Conservation (phyloP, 495 filamentous ascomycete genomes). For the Xylaria intraflava region DNA sequence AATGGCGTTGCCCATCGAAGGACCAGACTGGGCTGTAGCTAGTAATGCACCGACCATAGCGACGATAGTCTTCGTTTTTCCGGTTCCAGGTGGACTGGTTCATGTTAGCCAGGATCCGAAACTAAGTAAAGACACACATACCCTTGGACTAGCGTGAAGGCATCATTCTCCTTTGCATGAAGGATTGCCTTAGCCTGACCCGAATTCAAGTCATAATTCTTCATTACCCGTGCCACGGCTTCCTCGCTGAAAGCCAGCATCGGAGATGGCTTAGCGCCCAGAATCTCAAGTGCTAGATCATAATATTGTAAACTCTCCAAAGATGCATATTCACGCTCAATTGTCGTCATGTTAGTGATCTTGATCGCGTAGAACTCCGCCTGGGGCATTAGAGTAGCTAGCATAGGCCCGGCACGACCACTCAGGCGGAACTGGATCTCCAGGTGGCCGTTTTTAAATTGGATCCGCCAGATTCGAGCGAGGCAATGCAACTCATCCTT, state of each 20-base stretch:
- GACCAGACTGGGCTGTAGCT: slow-evolving; percentile 47
- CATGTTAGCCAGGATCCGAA: slow-evolving; percentile 11
- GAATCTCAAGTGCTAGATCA: slow-evolving; percentile 86
- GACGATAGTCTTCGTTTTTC: slow-evolving; percentile 97
- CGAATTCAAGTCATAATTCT: slow-evolving; percentile 74
- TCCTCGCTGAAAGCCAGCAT: slow-evolving; percentile 71
- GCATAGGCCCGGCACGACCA: slow-evolving; percentile 23
- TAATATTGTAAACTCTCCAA: slow-evolving; percentile 87
- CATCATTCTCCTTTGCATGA: slow-evolving; percentile 88
- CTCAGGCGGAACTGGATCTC: slow-evolving; percentile 83
- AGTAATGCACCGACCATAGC: slow-evolving; percentile 89
- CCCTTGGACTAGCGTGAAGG: slow-evolving; percentile 93
- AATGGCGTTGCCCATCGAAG: slow-evolving; percentile 41
- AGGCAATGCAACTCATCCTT: slow-evolving; percentile 68
- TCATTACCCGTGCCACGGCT: slow-evolving; percentile 56
- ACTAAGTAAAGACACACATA: slow-evolving; percentile 25
- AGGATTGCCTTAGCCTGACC: slow-evolving; percentile 91
- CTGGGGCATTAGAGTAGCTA: slow-evolving; percentile 41
- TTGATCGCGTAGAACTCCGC: slow-evolving; percentile 67
- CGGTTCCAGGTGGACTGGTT: slow-evolving; percentile 75
- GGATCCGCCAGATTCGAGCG: slow-evolving; percentile 72
- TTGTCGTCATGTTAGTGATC: slow-evolving; percentile 78
- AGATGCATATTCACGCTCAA: slow-evolving; percentile 92
- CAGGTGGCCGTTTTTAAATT: slow-evolving; percentile 65
- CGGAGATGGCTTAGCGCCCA: slow-evolving; percentile 81